Conservation (phyloP, 2,329 filamentous ascomycete genomes). For the Colletotrichum siamense region DNA sequence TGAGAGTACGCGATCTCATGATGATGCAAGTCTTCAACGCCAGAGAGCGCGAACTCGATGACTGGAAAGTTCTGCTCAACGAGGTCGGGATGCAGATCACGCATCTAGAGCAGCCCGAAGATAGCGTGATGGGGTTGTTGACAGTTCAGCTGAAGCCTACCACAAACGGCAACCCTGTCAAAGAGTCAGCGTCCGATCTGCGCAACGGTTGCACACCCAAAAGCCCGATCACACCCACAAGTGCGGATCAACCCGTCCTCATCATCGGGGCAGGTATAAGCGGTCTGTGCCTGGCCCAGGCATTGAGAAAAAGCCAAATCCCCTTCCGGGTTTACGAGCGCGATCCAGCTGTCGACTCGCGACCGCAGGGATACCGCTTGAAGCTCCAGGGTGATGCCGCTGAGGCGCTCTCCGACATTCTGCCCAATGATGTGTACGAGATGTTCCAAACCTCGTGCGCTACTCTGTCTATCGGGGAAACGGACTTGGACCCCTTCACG, state of each 20-base stretch:
- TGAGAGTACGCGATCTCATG: conserved; percentile 41
- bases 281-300: conserved; percentile 40
- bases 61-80: conserved; percentile 48
- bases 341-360: conserved; percentile 52
- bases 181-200: neutral
- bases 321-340: conserved; percentile 58
- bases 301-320: conserved; percentile 33
- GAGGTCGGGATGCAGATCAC: conserved; percentile 25
- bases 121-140: neutral
- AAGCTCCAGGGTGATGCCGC: conserved; percentile 41
- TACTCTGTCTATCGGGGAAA: neutral
- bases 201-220: neutral
- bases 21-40: conserved; percentile 56
- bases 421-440: neutral
- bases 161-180: neutral
- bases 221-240: neutral
- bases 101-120: neutral
- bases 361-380: conserved; percentile 67
- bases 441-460: neutral
- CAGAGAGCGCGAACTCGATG: conserved; percentile 47
- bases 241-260: conserved; percentile 28
- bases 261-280: conserved; percentile 42
- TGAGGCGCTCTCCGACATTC: neutral
- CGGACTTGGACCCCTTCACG: neutral
- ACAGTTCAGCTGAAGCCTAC: neutral